Conservation (phyloP, 345 rosid species). For the Syzygium jambos region DNA sequence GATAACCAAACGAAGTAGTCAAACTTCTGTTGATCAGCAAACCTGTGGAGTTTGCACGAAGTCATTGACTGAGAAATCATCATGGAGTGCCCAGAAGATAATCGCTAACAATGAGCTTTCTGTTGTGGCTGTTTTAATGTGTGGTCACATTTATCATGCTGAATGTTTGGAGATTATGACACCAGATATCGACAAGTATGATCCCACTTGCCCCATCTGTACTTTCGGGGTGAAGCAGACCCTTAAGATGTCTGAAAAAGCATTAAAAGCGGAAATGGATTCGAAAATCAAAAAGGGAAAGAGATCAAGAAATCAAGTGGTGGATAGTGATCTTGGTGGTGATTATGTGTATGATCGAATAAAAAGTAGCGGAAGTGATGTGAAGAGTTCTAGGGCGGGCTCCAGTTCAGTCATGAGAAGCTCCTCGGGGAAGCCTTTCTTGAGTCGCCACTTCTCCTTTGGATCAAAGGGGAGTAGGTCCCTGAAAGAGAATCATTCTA, state of each 20-base stretch:
- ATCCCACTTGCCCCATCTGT: slow-evolving; percentile 91
- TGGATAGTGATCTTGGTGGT: slow-evolving; percentile 51
- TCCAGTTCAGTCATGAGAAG: slow-evolving; percentile 66
- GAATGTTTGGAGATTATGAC: slow-evolving; percentile 96
- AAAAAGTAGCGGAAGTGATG: slow-evolving; percentile 32
- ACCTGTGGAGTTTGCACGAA: slow-evolving; percentile 86
- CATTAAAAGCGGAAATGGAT: slow-evolving; percentile 70
- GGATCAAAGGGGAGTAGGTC: slow-evolving; percentile 57
- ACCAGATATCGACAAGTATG: slow-evolving; percentile 63
- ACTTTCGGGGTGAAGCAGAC: slow-evolving; percentile 80
- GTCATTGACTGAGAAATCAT: slow-evolving; percentile 65
- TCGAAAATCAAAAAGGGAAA: slow-evolving; percentile 51
- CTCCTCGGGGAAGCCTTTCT: slow-evolving; percentile 50
- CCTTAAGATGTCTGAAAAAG: slow-evolving; percentile 66
- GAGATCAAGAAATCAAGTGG: slow-evolving; percentile 56
- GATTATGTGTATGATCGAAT: slow-evolving; percentile 37
- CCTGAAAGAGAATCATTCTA: slow-evolving; percentile 38
- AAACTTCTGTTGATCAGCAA: slow-evolving; percentile 41
- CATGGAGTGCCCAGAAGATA: slow-evolving; percentile 75
- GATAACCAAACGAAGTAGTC: slow-evolving; percentile 32
- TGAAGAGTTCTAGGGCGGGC: slow-evolving; percentile 41
- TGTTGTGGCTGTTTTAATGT: slow-evolving; percentile 66
- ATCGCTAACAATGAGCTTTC: slow-evolving; percentile 49
- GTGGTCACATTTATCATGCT: slow-evolving; percentile 97
- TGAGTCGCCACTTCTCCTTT: slow-evolving; percentile 70